Percentiles rank a stretch among this genome's conserved stretches.
These are phyloP conservation scores for Barnettozyma salicaria DNA, from an alignment of 805 yeast species.

Conservation along the genomic window DNA sequence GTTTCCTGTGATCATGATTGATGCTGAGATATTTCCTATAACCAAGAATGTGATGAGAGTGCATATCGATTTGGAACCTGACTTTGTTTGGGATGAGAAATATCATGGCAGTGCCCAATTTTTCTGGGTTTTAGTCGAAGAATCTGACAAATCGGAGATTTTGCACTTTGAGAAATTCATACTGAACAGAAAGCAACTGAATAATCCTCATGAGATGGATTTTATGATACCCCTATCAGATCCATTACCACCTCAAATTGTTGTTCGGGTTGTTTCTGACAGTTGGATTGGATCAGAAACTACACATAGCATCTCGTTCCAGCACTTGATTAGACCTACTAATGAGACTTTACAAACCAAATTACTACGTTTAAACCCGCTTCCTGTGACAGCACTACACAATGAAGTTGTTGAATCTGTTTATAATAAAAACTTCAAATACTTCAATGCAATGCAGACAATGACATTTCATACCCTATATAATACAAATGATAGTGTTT, in stretches of 20 bases:
- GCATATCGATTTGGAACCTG: slow-evolving; percentile 62
- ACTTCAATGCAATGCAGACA: slow-evolving; percentile 98
- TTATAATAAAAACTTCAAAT: slow-evolving; percentile 63
- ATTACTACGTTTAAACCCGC: slow-evolving; percentile 72
- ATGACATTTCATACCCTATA: slow-evolving; percentile 91
- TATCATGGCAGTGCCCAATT: slow-evolving; percentile 79
- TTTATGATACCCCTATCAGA: slow-evolving; percentile 88
- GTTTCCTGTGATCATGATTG: slow-evolving; percentile 72
- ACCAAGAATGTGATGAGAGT: slow-evolving; percentile 82
- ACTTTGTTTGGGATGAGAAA: slow-evolving; percentile 79
- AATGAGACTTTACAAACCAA: slow-evolving; percentile 84
- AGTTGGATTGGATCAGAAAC: slow-evolving; percentile 86
- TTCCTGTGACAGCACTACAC: slow-evolving; percentile 78
- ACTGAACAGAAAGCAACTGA: slow-evolving; percentile 51
- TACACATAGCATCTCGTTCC: slow-evolving; percentile 73
- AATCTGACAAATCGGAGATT: slow-evolving; percentile 64
- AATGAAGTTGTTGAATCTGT: slow-evolving; percentile 60
- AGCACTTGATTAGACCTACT: slow-evolving; percentile 82
- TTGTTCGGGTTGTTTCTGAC: slow-evolving; percentile 75
- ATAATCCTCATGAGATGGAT: slow-evolving; percentile 63
- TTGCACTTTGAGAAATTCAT: slow-evolving; percentile 80
- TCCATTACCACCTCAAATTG: slow-evolving; percentile 85
- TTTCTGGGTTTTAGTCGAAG: slow-evolving; percentile 93
- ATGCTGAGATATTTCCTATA: slow-evolving; percentile 82
- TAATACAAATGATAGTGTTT: slow-evolving; percentile 69